phyloP scores from a whole-genome alignment of 139 green algal genomes.

The Chlorokybus atmophyticus region DNA sequence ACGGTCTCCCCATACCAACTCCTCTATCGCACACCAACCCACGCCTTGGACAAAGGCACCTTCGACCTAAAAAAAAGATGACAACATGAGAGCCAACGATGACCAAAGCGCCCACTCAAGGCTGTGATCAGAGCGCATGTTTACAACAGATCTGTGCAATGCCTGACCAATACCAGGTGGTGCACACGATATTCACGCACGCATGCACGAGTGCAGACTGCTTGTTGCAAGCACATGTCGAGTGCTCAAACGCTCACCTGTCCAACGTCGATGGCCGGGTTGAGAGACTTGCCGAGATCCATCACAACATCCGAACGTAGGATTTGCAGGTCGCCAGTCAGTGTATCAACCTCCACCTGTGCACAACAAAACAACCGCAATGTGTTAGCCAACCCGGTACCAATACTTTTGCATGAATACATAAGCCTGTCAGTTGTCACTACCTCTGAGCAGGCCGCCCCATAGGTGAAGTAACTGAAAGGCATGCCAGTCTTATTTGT shows the following conservation, averaged over 20 bases:
- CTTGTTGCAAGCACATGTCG: no score
- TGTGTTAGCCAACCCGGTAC: no score
- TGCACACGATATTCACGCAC: neutral
- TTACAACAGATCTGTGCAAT: no score
- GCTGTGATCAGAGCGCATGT: no score
- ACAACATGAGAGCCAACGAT: no score
- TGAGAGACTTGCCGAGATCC: constrained; percentile 85
- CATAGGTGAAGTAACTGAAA: constrained; percentile 87
- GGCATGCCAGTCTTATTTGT: constrained; percentile 40
- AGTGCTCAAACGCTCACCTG: constrained; percentile 55
- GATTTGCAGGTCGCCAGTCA: constrained; percentile 69
- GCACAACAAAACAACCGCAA: no score
- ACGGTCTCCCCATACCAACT: constrained; percentile 87
- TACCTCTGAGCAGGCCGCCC: constrained; percentile 41
- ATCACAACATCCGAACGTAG: constrained; percentile 77
- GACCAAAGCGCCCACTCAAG: no score
- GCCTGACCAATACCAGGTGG: neutral
- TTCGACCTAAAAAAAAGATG: constrained; percentile 55
- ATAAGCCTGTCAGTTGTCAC: no score
- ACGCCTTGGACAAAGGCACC: constrained; percentile 88
- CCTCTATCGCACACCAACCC: constrained; percentile 86
- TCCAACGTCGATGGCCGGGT: constrained; percentile 91
- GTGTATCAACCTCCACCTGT: constrained; percentile 80
- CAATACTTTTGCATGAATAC: no score
- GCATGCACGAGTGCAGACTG: no score